A percentile compares a stretch with the other conserved stretches of the same genome.
Evolutionary conservation across 2,329 filamentous ascomycete species (phyloP).

Genomic region (Microsporum canis): DNA sequence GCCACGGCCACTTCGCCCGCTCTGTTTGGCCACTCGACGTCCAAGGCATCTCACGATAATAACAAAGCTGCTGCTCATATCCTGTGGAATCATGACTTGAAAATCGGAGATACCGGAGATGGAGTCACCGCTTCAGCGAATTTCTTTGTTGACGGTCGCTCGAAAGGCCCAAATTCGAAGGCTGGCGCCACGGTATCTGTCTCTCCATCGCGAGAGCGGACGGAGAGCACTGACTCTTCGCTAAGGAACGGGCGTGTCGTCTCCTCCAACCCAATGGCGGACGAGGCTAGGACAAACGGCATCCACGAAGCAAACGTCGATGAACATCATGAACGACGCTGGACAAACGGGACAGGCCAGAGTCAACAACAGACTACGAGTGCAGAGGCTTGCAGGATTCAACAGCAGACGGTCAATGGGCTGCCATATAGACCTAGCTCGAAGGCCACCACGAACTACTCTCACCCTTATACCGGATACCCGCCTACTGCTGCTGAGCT

Average conservation of each 20-base stretch:
- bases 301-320: not conserved
- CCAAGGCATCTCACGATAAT: conserved; percentile 31
- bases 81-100: conserved; percentile 34
- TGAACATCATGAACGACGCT: not conserved
- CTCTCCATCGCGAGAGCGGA: conserved; percentile 2
- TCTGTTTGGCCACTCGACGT: conserved; percentile 31
- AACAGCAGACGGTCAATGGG: not conserved
- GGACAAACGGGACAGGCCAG: not conserved
- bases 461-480: not conserved
- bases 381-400: not conserved
- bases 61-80: conserved; percentile 33
- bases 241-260: conserved; percentile 8
- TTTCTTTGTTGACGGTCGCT: conserved; percentile 29
- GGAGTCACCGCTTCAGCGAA: conserved; percentile 29
- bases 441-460: not conserved
- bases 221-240: conserved; percentile 11
- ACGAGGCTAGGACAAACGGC: not conserved
- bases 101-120: conserved; percentile 33
- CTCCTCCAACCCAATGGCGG: not conserved
- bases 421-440: not conserved
- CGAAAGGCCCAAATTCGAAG: conserved; percentile 45
- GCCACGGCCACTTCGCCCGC: conserved; percentile 24
- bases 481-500: not conserved
- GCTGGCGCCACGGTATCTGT: not conserved
- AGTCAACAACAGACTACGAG: not conserved